These are phyloP conservation scores for Ichthyophonus hoferi DNA, from an alignment of 208 protist species.

Conservation along the genomic window DNA sequence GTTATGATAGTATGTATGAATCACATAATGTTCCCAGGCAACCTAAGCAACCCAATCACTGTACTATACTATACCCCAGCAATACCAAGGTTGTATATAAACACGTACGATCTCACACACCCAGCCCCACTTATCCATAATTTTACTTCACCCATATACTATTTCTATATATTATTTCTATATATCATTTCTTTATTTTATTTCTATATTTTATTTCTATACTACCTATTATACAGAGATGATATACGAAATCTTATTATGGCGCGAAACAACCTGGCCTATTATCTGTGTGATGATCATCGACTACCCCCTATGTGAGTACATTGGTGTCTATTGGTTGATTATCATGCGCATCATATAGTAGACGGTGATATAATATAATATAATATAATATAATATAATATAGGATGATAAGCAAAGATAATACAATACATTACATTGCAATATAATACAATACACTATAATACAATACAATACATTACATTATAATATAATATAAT, in stretches of 20 bases:
- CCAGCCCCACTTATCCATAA: neutral
- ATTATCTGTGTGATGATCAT: neutral
- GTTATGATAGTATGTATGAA: too few relatives aligned
- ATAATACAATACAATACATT: too few relatives aligned
- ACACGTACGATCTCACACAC: neutral
- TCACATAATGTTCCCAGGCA: too few relatives aligned
- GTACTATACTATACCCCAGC: neutral
- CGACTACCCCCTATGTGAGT: neutral
- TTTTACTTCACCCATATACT: neutral
- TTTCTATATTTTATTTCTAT: neutral
- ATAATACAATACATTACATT: too few relatives aligned
- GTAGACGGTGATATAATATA: too few relatives aligned
- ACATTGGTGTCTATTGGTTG: too few relatives aligned
- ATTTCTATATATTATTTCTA: neutral
- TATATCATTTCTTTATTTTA: neutral
- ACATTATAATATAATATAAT: too few relatives aligned
- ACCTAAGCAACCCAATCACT: neutral
- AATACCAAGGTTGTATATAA: too few relatives aligned
- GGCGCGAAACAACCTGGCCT: conserved; percentile 39
- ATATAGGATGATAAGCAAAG: too few relatives aligned
- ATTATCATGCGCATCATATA: too few relatives aligned
- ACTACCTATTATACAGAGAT: neutral
- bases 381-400: too few relatives aligned
- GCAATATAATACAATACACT: too few relatives aligned
- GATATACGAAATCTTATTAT: conserved; percentile 35